Conservation (phyloP, 345 rosid species). For the Corchorus olitorius region DNA sequence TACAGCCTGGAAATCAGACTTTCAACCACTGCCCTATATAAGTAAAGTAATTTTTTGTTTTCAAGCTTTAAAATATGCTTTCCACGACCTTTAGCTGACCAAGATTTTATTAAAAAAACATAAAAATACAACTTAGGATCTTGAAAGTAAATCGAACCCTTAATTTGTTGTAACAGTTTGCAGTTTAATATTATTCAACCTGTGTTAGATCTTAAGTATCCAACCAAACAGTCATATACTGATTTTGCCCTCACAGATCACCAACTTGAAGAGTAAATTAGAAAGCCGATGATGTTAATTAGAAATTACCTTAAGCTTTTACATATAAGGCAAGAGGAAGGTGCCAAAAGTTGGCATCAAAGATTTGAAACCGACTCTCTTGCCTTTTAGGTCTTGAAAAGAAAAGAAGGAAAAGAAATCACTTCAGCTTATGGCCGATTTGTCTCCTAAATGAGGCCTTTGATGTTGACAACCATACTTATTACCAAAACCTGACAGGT, state of each 20-base stretch:
- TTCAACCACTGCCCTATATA: background rate
- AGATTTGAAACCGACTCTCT: background rate
- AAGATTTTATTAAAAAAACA: background rate
- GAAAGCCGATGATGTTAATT: background rate
- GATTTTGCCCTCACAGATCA: background rate
- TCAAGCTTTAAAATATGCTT: slow-evolving; percentile 1
- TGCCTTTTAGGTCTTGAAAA: background rate
- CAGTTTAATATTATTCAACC: background rate
- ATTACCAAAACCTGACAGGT: background rate
- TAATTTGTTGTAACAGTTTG: slow-evolving; percentile 4
- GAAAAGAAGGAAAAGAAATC: slow-evolving; percentile 1
- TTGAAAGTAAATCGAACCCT: background rate
- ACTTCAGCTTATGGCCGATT: background rate
- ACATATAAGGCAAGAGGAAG: background rate
- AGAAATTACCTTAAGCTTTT: background rate
- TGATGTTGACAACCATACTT: slow-evolving; percentile 4
- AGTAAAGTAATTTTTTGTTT: background rate
- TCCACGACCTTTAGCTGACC: background rate
- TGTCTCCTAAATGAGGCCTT: slow-evolving; percentile 17
- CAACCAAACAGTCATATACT: slow-evolving; percentile 11
- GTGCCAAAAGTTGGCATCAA: background rate
- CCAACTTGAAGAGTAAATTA: background rate
- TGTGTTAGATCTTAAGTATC: slow-evolving; percentile 22
- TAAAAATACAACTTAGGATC: background rate
- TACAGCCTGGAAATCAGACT: slow-evolving; percentile 21